These are phyloP conservation scores for Alternaria longipes DNA, from an alignment of 2,329 filamentous ascomycete species.

Conservation along the genomic window DNA sequence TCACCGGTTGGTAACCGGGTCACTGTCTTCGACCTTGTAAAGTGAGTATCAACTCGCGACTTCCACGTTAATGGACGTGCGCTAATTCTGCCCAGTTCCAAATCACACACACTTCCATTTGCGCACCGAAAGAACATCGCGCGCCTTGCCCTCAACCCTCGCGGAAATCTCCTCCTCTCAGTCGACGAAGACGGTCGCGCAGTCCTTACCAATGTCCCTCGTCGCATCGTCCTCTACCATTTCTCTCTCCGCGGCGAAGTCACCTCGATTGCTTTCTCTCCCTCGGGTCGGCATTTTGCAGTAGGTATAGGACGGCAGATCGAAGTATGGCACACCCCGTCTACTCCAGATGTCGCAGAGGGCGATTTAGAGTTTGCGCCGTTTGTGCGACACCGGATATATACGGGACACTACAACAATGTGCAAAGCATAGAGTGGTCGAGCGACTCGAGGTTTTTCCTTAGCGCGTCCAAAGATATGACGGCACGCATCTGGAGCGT, in stretches of 20 bases:
- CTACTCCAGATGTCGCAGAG: slow-evolving; percentile 81
- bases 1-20: slow-evolving; percentile 97
- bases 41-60: slow-evolving; percentile 65
- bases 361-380: slow-evolving; percentile 94
- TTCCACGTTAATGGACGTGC: not conserved
- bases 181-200: slow-evolving; percentile 94
- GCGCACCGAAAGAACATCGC: slow-evolving; percentile 94
- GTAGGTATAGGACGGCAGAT: slow-evolving; percentile 86
- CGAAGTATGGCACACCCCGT: slow-evolving; percentile 96
- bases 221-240: slow-evolving; percentile 87
- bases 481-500: slow-evolving; percentile 96
- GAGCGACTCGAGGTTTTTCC: slow-evolving; percentile 91
- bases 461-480: slow-evolving; percentile 90
- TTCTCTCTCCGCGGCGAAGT: slow-evolving; percentile 92
- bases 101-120: slow-evolving; percentile 86
- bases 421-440: slow-evolving; percentile 94
- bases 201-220: slow-evolving; percentile 88
- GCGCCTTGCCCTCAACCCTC: slow-evolving; percentile 85
- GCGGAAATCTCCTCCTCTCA: slow-evolving; percentile 89
- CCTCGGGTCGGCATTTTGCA: slow-evolving; percentile 89
- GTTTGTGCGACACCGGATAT: slow-evolving; percentile 86
- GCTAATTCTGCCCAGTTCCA: slow-evolving; percentile 68
- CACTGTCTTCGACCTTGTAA: slow-evolving; percentile 93
- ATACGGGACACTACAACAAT: slow-evolving; percentile 87
- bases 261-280: slow-evolving; percentile 87